Conservation (phyloP, 2,329 filamentous ascomycete genomes). For the Salinomyces thailandicus region DNA sequence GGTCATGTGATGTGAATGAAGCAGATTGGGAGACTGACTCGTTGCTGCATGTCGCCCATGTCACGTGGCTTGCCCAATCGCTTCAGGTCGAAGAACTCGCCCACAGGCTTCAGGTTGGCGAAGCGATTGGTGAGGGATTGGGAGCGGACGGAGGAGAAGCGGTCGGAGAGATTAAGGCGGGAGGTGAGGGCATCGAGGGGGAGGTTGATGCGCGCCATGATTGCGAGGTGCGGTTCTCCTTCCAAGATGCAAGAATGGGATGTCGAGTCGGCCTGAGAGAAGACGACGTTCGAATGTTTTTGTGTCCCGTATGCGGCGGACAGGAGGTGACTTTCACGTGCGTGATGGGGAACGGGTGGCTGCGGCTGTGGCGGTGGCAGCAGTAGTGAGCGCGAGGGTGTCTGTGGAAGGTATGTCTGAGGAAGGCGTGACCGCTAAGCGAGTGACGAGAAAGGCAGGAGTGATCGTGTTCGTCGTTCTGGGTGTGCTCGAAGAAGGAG, state of each 20-base stretch:
- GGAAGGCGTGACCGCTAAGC: too few species aligned
- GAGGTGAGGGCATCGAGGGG: conserved; percentile 86
- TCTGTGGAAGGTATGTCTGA: too few species aligned
- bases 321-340: too few species aligned
- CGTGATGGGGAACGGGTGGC: too few species aligned
- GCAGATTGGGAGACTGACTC: too few species aligned
- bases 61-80: conserved; percentile 87
- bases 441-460: too few species aligned
- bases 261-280: neutral
- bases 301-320: neutral
- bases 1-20: too few species aligned
- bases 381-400: too few species aligned
- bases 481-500: too few species aligned
- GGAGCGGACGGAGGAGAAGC: conserved; percentile 72
- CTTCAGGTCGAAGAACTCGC: conserved; percentile 94
- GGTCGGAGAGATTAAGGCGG: conserved; percentile 73
- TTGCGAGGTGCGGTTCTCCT: conserved; percentile 6
- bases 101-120: conserved; percentile 79
- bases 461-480: too few species aligned
- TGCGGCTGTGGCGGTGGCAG: too few species aligned
- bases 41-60: conserved; percentile 79
- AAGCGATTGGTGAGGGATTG: conserved; percentile 74
- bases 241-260: too few species aligned
- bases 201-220: conserved; percentile 63
- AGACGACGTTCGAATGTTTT: neutral